These are phyloP conservation scores for Echium plantagineum DNA, from an alignment of 257 asterid genomes.

Conservation along the genomic window DNA sequence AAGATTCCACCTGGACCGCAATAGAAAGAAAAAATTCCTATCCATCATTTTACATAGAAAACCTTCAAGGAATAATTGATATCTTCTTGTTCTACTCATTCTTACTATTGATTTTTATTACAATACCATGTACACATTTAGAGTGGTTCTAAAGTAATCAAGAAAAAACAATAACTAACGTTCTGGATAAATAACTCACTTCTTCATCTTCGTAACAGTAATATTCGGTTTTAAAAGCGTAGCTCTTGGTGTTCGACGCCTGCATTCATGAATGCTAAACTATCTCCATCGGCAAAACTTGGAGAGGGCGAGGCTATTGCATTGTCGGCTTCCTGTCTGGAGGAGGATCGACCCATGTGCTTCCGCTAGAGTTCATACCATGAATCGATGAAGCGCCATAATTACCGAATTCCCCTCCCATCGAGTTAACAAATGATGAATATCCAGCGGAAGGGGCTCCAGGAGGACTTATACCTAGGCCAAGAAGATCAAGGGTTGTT, in stretches of 20 bases:
- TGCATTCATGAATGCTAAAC: neutral
- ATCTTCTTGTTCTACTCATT: neutral
- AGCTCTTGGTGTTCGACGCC: too few species aligned
- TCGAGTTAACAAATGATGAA: slow-evolving; percentile 41
- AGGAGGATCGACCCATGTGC: slow-evolving; percentile 49
- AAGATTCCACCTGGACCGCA: slow-evolving; percentile 5
- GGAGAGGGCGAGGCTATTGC: slow-evolving; percentile 31
- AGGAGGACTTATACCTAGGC: slow-evolving; percentile 42
- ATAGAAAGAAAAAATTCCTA: neutral
- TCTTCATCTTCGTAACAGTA: neutral
- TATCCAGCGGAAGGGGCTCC: slow-evolving; percentile 27
- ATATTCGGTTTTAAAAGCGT: neutral
- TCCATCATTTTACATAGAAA: neutral
- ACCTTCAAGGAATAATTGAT: neutral
- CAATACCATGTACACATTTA: neutral
- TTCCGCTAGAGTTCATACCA: slow-evolving; percentile 19
- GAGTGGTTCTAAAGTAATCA: neutral
- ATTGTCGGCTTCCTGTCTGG: slow-evolving; percentile 47
- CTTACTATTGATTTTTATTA: neutral
- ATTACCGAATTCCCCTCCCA: slow-evolving; percentile 25
- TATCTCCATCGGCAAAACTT: slow-evolving; percentile 3
- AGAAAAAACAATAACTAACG: neutral
- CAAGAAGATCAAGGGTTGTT: slow-evolving; percentile 72
- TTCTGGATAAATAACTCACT: neutral
- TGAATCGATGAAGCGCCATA: slow-evolving; percentile 14